Percentiles rank a stretch among this genome's conserved stretches.
These are phyloP conservation scores for Sugiyamaella sp. DNA, from an alignment of 1,139 yeast genomes.

Conservation along the genomic window DNA sequence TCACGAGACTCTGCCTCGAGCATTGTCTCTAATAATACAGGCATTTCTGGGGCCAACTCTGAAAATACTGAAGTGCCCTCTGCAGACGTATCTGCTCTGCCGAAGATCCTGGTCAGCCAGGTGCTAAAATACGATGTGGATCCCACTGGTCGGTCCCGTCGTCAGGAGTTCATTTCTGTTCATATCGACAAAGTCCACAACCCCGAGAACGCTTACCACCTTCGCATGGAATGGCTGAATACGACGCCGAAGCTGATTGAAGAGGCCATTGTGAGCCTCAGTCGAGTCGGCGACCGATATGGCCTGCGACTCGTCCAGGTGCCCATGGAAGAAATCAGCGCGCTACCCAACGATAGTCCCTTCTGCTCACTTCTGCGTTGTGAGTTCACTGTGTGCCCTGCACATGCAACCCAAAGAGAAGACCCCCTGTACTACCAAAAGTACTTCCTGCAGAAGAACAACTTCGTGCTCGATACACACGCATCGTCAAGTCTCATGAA, in stretches of 20 bases:
- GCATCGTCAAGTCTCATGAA: constrained; percentile 46
- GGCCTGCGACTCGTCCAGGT: constrained; percentile 89
- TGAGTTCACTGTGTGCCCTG: constrained; percentile 18
- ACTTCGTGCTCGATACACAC: constrained; percentile 81
- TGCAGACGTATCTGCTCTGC: constrained; percentile 23
- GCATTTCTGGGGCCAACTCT: constrained; percentile 6
- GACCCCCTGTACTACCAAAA: constrained; percentile 63
- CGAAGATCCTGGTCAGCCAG: constrained; percentile 55
- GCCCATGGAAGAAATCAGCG: constrained; percentile 86
- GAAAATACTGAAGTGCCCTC: constrained; percentile 9
- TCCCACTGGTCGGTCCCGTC: constrained; percentile 66
- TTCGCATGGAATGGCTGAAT: constrained; percentile 89
- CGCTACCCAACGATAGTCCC: constrained; percentile 76
- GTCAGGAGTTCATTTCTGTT: constrained; percentile 77
- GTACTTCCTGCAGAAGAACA: constrained; percentile 65
- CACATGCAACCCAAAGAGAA: constrained; percentile 24
- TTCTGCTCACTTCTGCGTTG: constrained; percentile 80
- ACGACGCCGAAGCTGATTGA: constrained; percentile 89
- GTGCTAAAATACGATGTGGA: constrained; percentile 76
- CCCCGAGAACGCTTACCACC: constrained; percentile 93
- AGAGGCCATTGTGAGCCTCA: constrained; percentile 80
- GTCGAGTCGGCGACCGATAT: constrained; percentile 80
- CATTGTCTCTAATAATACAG: constrained; percentile 15
- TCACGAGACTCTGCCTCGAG: constrained; percentile 18
- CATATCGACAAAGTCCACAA: constrained; percentile 93